Percentiles rank a stretch among this genome's conserved stretches.
phyloP scores from a whole-genome alignment of 73 alveolate genomes.

The Paramecium sexaurelia region DNA sequence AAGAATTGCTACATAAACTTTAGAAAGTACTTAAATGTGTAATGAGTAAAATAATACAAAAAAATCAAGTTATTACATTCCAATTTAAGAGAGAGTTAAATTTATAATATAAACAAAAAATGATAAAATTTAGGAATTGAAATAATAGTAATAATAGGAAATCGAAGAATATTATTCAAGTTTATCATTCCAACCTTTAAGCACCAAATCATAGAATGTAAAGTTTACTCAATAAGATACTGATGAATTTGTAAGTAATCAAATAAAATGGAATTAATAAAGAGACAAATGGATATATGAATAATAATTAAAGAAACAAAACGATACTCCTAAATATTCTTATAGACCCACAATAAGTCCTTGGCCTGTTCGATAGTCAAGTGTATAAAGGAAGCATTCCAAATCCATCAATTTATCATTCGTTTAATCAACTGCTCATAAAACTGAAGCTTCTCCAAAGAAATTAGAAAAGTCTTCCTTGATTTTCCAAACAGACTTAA shows the following conservation, averaged over 20 bases:
- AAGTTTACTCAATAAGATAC: background rate
- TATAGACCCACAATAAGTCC: constrained; percentile 1
- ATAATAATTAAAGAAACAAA: background rate
- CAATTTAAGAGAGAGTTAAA: background rate
- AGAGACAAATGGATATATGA: background rate
- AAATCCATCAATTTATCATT: background rate
- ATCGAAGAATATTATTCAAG: background rate
- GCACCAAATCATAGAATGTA: background rate
- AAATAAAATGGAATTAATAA: background rate
- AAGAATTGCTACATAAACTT: background rate
- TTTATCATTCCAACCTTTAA: background rate
- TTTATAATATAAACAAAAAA: constrained; percentile 2
- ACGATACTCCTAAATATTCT: background rate
- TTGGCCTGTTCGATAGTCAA: background rate
- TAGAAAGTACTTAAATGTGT: background rate
- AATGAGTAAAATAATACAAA: background rate
- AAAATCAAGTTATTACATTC: background rate
- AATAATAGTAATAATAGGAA: background rate
- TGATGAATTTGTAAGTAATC: background rate
- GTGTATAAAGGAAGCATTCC: background rate
- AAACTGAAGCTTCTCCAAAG: constrained; percentile 5
- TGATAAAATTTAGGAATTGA: background rate
- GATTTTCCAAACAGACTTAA: background rate
- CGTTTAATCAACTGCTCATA: background rate
- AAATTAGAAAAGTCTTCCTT: background rate